Base-by-base conservation (phyloP, 805 yeast species). In the Brettanomyces custersianus region DNA sequence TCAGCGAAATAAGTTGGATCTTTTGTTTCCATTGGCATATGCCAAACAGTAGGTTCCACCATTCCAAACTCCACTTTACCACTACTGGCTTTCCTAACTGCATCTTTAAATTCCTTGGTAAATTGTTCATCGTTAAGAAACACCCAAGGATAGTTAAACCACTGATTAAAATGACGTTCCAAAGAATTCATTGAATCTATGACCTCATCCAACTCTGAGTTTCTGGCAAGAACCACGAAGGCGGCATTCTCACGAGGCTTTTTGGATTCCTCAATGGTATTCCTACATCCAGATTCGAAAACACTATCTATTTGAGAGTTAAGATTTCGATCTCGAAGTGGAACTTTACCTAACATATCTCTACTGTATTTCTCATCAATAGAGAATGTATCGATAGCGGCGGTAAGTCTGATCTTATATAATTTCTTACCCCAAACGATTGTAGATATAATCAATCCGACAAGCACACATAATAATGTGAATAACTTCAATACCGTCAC, bases 141-240 rank as follows among this genome's bases (percentile, higher is more conserved):
- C 2, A 85, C 80, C 79, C 94, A 92, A 0, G 96, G 96, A 54
- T 92, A 92, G 45, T 81, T 72, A 57, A 69, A 92, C 95, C 95
- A 86, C 48, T 88, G 88, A 55, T 90, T 90, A 62, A 88, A 90
- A 54, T 81, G 95, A 19, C 84, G 66, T 54, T 90, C 97, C 37
- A 92, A 51, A 3, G 88, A 76, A 21, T 63, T 58, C 70, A 90
- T 76, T 3, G 92, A 77, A 38, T 69, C 65, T 2, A 82, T 49
- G 2, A 86, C 95, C n/a, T 83, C 94, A 3, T 74, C 70, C 2
- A 86, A 40, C 50, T 90, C 97, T 4, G 72, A 62, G 52, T 90
- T 87, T 41, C 96, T 63, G 0, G 95, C 86, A 34, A 90, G 60
- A 54, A 88, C 79, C 18, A 88, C 85, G 45, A 90, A 69, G 1